Evolutionary conservation across 2,329 filamentous ascomycete genomes (phyloP).

Genomic region (Calonectria hawksworthii): DNA sequence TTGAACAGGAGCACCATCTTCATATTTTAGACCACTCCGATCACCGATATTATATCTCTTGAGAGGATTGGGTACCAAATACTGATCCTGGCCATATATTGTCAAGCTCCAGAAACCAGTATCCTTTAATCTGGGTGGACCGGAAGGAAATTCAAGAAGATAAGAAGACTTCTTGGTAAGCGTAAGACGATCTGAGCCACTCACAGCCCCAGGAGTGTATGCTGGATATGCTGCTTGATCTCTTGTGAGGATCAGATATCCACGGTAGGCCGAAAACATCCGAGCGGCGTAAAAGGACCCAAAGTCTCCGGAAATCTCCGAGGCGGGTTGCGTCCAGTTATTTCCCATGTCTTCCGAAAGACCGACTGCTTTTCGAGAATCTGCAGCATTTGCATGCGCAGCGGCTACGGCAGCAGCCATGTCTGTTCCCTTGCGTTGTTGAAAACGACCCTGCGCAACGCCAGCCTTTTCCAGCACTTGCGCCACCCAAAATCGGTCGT

Average conservation of each 20-base stretch:
- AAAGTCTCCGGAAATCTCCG: background rate
- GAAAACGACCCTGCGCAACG: background rate
- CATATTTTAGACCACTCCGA: background rate
- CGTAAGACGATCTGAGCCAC: background rate
- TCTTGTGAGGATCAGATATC: background rate
- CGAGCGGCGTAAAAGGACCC: background rate
- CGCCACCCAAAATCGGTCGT: background rate
- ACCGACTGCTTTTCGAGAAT: background rate
- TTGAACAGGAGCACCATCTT: background rate
- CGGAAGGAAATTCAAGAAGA: background rate
- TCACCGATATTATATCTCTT: background rate
- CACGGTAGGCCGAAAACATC: background rate
- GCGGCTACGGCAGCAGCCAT: background rate
- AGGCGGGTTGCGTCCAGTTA: background rate
- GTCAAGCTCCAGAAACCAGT: background rate
- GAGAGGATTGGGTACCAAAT: background rate
- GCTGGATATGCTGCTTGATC: constrained; percentile 1
- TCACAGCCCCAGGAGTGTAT: background rate
- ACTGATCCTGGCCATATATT: background rate
- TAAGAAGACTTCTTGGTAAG: background rate
- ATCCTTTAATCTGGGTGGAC: background rate
- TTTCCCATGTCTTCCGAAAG: background rate
- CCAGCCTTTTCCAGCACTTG: background rate
- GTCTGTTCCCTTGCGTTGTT: background rate
- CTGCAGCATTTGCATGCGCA: background rate